These are phyloP conservation scores for Xanthoconium stramineum DNA, from an alignment of 768 basidiomycete species.

Conservation along the genomic window DNA sequence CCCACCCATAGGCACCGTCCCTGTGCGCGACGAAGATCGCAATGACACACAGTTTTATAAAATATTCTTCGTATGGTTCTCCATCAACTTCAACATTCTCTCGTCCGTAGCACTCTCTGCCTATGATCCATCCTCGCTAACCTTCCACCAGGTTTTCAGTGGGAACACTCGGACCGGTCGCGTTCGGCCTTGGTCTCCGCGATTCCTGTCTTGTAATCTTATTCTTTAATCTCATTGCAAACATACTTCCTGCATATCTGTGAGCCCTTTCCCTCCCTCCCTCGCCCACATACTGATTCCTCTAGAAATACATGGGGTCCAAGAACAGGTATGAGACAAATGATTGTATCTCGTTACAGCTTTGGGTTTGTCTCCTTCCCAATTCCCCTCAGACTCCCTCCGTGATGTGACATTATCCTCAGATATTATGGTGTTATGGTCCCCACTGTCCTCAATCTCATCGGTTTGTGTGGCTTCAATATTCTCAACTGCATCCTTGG, in stretches of 20 bases:
- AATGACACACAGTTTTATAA: conserved; percentile 59
- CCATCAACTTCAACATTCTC: conserved; percentile 64
- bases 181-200: conserved; percentile 57
- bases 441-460: conserved; percentile 54
- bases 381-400: conserved; percentile 9
- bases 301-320: conserved; percentile 69
- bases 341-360: conserved; percentile 68
- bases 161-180: conserved; percentile 63
- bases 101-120: conserved; percentile 32
- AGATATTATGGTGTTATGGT: conserved; percentile 55
- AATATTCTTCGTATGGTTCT: conserved; percentile 72
- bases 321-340: conserved; percentile 74
- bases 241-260: conserved; percentile 59
- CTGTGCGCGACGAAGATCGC: conserved; percentile 48
- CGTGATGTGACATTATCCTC: neutral
- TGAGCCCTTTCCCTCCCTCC: conserved; percentile 25
- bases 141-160: conserved; percentile 52
- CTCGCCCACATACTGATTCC: neutral
- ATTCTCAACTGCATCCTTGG: conserved; percentile 67
- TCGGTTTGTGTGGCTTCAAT: conserved; percentile 61
- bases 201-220: conserved; percentile 64
- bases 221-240: conserved; percentile 64
- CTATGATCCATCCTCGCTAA: neutral
- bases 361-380: conserved; percentile 46
- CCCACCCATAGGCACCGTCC: conserved; percentile 43